Base-by-base conservation (phyloP, 2,329 filamentous ascomycete genomes). In the Domatiomyces catenatus region DNA sequence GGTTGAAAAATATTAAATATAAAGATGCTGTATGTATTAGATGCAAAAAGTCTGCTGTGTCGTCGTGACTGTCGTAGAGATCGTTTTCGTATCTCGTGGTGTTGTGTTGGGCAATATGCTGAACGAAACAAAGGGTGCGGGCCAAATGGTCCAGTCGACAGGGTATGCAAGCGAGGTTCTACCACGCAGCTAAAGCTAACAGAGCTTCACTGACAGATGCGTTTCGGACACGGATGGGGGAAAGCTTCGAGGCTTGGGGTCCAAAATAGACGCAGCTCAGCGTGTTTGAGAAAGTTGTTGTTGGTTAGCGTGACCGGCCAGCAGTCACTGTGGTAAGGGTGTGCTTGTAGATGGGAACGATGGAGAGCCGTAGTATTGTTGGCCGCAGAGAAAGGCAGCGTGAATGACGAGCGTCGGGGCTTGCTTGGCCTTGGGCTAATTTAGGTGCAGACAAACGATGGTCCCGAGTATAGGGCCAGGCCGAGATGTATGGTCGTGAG, bases 161-260 rank as follows among this genome's bases (percentile, higher is more conserved):
- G 3, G 32, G 32, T 15, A 39, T 39, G 32, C 32, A 39, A 39
- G 32, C 32, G 32, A 39, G 32, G 32, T 39, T 5, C 32, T 39
- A 39, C 32, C 32, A 39, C 32, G 32, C 12, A 39, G 32, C 12
- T 39, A 39, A 39, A 39, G 32, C 28, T 24, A 50, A 52, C 54
- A 56, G 54, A 56, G 54, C 54, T 56, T 56, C 54, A 52, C 48
- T 48, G 44, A 54, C 54, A 53, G 54, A 56, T 54, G 53, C 42
- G 51, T 50, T 50, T 48, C 50, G 52, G 47, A 39, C 2, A 28
- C 19, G 5, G 10, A 32, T 10, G 8, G 2, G 2, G 8, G 28
- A 32, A 32, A 32, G 28, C 8, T 8, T 32, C 7, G 28, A 24
- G 22, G 22, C 22, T 24, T 24, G 28, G 10, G 28, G 28, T 10